These are phyloP conservation scores for Nothophaeocryptopus gaeumannii DNA, from an alignment of 2,329 filamentous ascomycete genomes.

Conservation along the genomic window DNA sequence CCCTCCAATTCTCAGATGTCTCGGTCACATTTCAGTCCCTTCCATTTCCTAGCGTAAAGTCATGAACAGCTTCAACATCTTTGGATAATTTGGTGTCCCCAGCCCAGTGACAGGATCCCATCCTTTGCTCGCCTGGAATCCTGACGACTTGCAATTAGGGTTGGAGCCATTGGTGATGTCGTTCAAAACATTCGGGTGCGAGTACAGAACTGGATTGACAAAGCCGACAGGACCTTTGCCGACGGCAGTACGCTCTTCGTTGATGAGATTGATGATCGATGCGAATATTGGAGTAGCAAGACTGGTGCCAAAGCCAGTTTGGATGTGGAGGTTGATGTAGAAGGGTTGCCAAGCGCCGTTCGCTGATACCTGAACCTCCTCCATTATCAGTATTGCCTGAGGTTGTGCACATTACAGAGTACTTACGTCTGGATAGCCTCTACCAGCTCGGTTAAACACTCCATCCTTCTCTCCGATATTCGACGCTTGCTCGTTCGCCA, in stretches of 20 bases:
- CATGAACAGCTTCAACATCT: constrained; percentile 28
- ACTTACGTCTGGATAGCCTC: constrained; percentile 36
- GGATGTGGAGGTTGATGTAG: no score
- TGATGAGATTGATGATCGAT: constrained; percentile 48
- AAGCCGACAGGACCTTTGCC: constrained; percentile 44
- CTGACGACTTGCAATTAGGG: constrained; percentile 25
- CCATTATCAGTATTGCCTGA: no score
- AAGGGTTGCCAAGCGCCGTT: constrained; percentile 31
- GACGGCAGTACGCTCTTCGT: constrained; percentile 36
- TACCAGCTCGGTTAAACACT: constrained; percentile 29
- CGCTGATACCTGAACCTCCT: constrained; percentile 14
- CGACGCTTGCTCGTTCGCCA: constrained; percentile 15
- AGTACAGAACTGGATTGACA: constrained; percentile 36
- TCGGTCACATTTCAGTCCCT: no score
- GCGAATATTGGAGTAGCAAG: constrained; percentile 51
- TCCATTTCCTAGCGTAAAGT: constrained; percentile 14
- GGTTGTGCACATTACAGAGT: no score
- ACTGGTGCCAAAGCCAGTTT: constrained; percentile 38
- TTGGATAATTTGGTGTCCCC: constrained; percentile 30
- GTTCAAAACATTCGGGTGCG: constrained; percentile 40
- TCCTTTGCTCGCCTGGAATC: constrained; percentile 11
- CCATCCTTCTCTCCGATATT: constrained; percentile 21
- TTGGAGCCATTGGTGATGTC: constrained; percentile 41
- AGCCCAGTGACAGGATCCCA: constrained; percentile 31
- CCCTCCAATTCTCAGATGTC: no score